A percentile compares a stretch with the other conserved stretches of the same genome.
Evolutionary conservation across 1,284 basidiomycete species (phyloP).

Genomic region (Takashimella koratensis): DNA sequence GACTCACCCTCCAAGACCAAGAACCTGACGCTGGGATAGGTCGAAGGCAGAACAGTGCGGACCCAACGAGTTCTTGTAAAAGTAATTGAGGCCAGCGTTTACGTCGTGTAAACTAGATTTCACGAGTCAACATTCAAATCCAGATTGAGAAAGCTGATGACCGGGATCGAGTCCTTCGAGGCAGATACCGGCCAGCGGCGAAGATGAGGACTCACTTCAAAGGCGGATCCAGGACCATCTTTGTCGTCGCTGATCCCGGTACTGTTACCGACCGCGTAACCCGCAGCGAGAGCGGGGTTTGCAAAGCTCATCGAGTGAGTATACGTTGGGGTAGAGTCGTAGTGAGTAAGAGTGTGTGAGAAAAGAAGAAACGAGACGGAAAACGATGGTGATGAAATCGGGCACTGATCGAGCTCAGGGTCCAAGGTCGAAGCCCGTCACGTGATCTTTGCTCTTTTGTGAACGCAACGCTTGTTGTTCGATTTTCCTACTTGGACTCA

Average conservation of each 20-base stretch:
- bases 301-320: too few relatives aligned
- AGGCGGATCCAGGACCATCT: not conserved
- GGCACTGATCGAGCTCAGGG: too few relatives aligned
- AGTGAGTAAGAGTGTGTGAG: too few relatives aligned
- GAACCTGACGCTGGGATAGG: constrained; percentile 15
- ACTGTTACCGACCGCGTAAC: not conserved
- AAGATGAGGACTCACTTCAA: constrained; percentile 15
- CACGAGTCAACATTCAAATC: not conserved
- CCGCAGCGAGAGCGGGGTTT: not conserved
- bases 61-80: constrained; percentile 42
- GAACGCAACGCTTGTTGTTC: too few relatives aligned
- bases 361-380: not conserved
- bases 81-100: constrained; percentile 48
- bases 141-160: not conserved
- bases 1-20: constrained; percentile 34
- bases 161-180: too few relatives aligned
- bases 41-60: constrained; percentile 41
- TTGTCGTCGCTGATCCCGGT: not conserved
- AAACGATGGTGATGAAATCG: not conserved
- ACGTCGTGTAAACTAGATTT: constrained; percentile 39
- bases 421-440: not conserved
- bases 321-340: too few relatives aligned
- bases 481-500: too few relatives aligned
- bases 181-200: too few relatives aligned
- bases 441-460: too few relatives aligned